Evolutionary conservation across 2,329 filamentous ascomycete genomes (phyloP), one percentile per base, ranked within the genome.

Genomic region (Gaeumannomyces tritici): DNA sequence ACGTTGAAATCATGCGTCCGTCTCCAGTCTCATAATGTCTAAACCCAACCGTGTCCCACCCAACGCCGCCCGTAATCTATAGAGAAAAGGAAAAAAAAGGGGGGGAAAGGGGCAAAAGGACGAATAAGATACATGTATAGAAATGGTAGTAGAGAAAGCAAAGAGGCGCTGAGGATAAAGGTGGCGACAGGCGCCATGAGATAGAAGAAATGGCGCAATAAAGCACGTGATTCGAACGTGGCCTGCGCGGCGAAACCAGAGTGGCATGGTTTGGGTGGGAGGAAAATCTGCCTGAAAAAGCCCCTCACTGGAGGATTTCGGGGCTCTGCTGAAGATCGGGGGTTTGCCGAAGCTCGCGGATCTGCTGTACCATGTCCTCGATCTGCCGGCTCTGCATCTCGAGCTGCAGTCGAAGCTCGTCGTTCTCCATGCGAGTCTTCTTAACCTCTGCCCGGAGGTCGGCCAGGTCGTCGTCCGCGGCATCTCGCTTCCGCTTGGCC

Each of bases 401-500:
- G 64, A 83, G 74, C 63, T 83, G 77, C 21, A 73, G 70, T 65
- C 77, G 78, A 58, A 87, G 76, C 67, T 86, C 83, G 65, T 85
- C 78, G 64, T 88, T 87, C 71, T 90, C 87, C 57, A 77, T 77
- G n/a, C 83, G 80, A 47, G 91, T 75, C 42, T 86, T 80, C 74
- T 89, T 89, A 64, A 89, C 74, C 70, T 90, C 86, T 58, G 85
- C 81, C 26, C 83, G 84, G 35, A 90, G 71, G 54, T 83, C 82
- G 24, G 73, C 74, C 3, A 74, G 71, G n/a, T 74, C 74, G 57
- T 78, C 75, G 15, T 72, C 71, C 64, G 69, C 68, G 28, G 61
- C 6, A 31, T 51, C 33, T n/a, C 69, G 70, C 72, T 83, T 83
- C 65, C 81, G 78, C 74, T 83, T 84, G 18, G 42, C 9, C 18